These are phyloP conservation scores for Prunus padus DNA, from an alignment of 306 rosid genomes.

Conservation along the genomic window DNA sequence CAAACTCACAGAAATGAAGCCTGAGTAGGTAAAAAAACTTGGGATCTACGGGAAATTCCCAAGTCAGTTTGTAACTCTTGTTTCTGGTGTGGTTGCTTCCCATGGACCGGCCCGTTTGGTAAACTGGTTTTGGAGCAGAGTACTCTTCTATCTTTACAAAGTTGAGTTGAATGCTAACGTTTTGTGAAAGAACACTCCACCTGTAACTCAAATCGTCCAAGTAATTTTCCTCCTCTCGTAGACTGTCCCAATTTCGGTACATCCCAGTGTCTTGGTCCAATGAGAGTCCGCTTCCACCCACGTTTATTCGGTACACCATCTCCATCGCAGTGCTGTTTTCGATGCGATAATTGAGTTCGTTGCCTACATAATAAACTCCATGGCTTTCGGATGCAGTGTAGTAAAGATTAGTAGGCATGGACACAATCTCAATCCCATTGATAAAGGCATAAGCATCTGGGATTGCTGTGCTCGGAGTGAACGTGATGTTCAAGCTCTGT, in stretches of 20 bases:
- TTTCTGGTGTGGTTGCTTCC: background rate
- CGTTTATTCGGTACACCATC: constrained; percentile 21
- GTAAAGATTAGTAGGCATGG: too few relatives aligned
- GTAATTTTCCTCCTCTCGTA: fast-evolving
- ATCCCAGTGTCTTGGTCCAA: constrained; percentile 23
- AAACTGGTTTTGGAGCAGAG: constrained; percentile 23
- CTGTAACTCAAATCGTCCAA: background rate
- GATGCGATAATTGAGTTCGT: background rate
- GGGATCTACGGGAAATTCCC: constrained; percentile 18
- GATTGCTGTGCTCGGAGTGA: constrained; percentile 27
- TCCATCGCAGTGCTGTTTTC: constrained; percentile 21
- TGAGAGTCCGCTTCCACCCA: constrained; percentile 2
- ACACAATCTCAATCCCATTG: too few relatives aligned
- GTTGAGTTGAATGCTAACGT: background rate
- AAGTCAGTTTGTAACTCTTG: constrained; percentile 14
- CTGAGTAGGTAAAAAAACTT: too few relatives aligned
- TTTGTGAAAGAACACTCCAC: background rate
- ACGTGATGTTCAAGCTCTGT: constrained; percentile 37
- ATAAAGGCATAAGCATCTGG: too few relatives aligned
- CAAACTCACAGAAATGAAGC: constrained; percentile 1
- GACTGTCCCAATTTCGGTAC: constrained; percentile 10
- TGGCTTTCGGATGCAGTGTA: too few relatives aligned
- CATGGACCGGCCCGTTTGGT: constrained; percentile 1
- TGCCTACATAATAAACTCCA: background rate
- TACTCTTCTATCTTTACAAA: background rate